Evolutionary conservation across 345 rosid genomes (phyloP), one percentile per base, ranked within the genome.

Genomic region (Populus alba): DNA sequence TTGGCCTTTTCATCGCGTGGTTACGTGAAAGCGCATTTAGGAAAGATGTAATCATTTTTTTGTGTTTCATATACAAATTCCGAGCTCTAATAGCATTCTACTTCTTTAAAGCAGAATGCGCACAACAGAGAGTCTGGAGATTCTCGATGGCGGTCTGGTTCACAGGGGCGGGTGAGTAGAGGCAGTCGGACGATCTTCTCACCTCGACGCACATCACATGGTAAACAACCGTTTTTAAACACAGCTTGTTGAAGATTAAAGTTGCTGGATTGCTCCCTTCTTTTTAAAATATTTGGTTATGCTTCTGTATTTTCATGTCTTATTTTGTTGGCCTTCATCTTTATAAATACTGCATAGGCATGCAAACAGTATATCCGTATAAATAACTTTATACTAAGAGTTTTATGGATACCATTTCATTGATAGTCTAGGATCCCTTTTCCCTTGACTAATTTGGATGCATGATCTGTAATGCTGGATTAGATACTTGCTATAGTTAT

Each of bases 121-220:
- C 87, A 77, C 85, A 90, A 77, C 86, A 91, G 82, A 89, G 97
- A 89, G 84, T 76, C 92, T 69, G 86, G 87, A 62, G 98, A 92
- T 79, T 35, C 94, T 77, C 92, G 85, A 62, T 84, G 93, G 95
- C 90, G 87, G 82, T 81, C 95, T 85, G 85, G 93, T 74, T 77
- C 88, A 25, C 87, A 84, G 39, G 90, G 92, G 53, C 87, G 89
- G 70, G 98, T 93, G 41, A 85, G 76, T 57, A 89, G 90, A 87
- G 89, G 88, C 72, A 90, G 87, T 72, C 90, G 92, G 55, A 69
- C 43, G 71, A 89, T 84, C 78, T 88, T 80, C 84, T 68, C 88
- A 27, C 75, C 93, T 70, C 91, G 87, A 67, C 81, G 86, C 75
- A 39, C 85, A 68, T 78, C 89, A 75, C 87, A 87, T 81, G 97